Percentiles rank a stretch among this genome's conserved stretches.
These are phyloP conservation scores for Quercus ilex DNA, from an alignment of 306 rosid genomes.

Conservation along the genomic window DNA sequence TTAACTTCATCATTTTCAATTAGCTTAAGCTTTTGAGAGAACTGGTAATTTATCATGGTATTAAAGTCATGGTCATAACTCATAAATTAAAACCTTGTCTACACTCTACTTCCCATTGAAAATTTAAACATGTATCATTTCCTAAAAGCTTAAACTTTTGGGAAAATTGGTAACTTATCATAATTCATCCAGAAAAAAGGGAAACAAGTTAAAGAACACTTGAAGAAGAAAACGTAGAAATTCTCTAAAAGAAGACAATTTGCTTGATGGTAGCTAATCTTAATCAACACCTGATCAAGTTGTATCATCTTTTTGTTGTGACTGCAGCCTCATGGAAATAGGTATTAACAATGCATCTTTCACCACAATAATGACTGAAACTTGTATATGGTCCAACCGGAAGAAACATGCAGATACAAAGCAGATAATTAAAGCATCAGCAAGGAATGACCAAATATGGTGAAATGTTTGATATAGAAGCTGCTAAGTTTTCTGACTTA, in stretches of 20 bases:
- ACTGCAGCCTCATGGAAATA: constrained; percentile 62
- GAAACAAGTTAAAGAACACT: background rate
- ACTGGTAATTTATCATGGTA: no score
- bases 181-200: no score
- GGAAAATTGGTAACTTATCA: no score
- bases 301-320: constrained; percentile 8
- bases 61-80: no score
- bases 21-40: no score
- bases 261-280: background rate
- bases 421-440: background rate
- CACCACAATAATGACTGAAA: background rate
- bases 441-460: background rate
- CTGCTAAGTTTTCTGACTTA: constrained; percentile 21
- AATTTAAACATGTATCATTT: no score
- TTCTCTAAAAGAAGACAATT: background rate
- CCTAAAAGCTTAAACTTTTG: no score
- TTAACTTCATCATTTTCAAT: no score
- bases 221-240: background rate
- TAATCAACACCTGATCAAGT: constrained; percentile 16
- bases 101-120: no score
- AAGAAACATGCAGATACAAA: background rate
- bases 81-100: no score
- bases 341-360: constrained; percentile 39
- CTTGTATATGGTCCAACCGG: background rate
- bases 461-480: constrained; percentile 16